Conservation (phyloP, 1,139 yeast genomes). For the Candida sp. region DNA sequence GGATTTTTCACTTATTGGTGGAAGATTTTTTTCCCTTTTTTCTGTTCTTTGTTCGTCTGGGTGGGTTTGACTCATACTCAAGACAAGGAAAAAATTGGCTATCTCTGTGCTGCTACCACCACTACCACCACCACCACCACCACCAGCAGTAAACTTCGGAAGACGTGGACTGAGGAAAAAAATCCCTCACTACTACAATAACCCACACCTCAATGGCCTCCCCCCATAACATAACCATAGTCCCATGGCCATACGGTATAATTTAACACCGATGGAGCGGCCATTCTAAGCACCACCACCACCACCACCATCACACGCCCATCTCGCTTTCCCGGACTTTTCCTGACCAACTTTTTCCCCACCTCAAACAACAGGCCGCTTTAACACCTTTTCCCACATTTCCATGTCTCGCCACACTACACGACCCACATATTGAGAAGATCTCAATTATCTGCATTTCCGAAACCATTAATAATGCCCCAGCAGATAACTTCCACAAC, state of each 20-base stretch:
- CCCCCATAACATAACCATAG: not conserved
- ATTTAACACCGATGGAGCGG: not conserved
- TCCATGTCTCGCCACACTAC: no score
- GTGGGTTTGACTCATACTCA: no score
- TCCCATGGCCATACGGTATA: not conserved
- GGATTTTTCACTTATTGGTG: not conserved
- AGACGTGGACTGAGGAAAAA: not conserved
- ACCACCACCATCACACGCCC: no score
- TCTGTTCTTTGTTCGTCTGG: no score
- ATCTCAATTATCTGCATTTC: not conserved
- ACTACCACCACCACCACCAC: no score
- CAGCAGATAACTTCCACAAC: no score
- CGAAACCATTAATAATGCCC: not conserved
- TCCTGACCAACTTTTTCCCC: not conserved
- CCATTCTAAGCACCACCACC: no score
- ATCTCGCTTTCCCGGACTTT: not conserved
- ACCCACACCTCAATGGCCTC: not conserved
- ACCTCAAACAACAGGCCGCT: not conserved
- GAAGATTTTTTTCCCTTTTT: not conserved
- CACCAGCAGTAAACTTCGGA: not conserved
- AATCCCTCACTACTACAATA: not conserved
- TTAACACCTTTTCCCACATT: not conserved
- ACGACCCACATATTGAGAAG: no score
- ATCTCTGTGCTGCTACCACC: no score
- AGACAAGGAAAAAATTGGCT: no score